Percentiles rank a stretch among this genome's conserved stretches.
Evolutionary conservation across 177 flowering plant species (phyloP).

Genomic region (Vitis hybrid): DNA sequence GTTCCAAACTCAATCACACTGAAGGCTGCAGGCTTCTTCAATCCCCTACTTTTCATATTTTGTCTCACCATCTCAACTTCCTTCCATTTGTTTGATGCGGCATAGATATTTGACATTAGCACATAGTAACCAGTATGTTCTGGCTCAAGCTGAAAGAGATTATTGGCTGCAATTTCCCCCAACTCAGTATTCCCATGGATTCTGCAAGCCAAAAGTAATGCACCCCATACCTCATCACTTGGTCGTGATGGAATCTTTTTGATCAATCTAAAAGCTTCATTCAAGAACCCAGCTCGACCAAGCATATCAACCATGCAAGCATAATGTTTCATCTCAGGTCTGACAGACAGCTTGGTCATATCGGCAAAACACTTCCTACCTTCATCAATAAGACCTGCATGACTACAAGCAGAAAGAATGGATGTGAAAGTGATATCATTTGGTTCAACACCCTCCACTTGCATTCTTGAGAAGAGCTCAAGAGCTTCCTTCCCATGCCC

Average conservation of each 20-base stretch:
- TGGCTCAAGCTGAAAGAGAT: conserved; percentile 36
- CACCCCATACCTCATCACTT: conserved; percentile 42
- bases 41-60: conserved; percentile 32
- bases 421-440: conserved; percentile 38
- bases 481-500: conserved; percentile 37
- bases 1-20: conserved; percentile 35
- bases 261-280: conserved; percentile 36
- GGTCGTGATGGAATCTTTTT: conserved; percentile 33
- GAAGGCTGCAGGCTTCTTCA: conserved; percentile 41
- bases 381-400: conserved; percentile 36
- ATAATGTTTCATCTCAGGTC: conserved; percentile 36
- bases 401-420: conserved; percentile 46
- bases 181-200: conserved; percentile 36
- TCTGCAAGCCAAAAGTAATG: conserved; percentile 46
- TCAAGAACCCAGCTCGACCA: conserved; percentile 39
- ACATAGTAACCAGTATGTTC: conserved; percentile 41
- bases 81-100: conserved; percentile 39
- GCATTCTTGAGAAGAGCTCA: conserved; percentile 27
- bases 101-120: conserved; percentile 46
- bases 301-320: conserved; percentile 54
- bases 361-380: conserved; percentile 37
- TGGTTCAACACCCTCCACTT: conserved; percentile 34
- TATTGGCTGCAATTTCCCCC: conserved; percentile 39
- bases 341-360: conserved; percentile 23
- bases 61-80: conserved; percentile 35